Percentiles rank a stretch among this genome's conserved stretches.
phyloP scores from a whole-genome alignment of 495 filamentous ascomycete genomes.

The Penicillium alfredii region DNA sequence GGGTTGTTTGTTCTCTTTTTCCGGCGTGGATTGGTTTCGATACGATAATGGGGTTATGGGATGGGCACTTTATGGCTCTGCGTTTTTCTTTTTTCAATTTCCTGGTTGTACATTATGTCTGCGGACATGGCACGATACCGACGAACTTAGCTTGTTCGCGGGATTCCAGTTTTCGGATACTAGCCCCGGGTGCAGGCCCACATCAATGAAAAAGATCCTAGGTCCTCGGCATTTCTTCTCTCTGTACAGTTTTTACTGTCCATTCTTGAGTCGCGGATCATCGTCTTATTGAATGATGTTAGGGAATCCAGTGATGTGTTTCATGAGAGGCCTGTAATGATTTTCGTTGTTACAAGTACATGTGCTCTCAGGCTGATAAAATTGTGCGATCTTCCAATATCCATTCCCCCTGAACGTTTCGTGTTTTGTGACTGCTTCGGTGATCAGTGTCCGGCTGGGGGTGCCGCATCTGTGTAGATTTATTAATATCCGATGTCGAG shows the following conservation, averaged over 20 bases:
- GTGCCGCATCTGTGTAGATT: constrained; percentile 10
- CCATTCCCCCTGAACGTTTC: too few relatives aligned
- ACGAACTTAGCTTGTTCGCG: constrained; percentile 30
- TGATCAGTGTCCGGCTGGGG: constrained; percentile 12
- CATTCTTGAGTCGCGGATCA: too few relatives aligned
- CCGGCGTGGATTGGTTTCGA: constrained; percentile 56
- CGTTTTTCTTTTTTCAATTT: constrained; percentile 63
- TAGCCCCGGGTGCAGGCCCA: constrained; percentile 14
- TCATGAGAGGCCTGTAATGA: too few relatives aligned
- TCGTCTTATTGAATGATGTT: too few relatives aligned
- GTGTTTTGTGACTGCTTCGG: constrained; percentile 2
- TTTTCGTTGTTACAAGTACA: too few relatives aligned
- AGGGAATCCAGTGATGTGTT: too few relatives aligned
- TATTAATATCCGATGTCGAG: too few relatives aligned
- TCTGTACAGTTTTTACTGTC: too few relatives aligned
- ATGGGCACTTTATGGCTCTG: constrained; percentile 70
- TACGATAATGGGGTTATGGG: constrained; percentile 89
- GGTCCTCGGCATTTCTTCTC: constrained; percentile 11
- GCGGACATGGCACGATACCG: constrained; percentile 59
- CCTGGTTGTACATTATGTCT: constrained; percentile 93
- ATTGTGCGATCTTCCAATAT: too few relatives aligned
- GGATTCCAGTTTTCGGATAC: constrained; percentile 28
- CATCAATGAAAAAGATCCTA: constrained; percentile 30
- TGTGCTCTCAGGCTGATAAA: too few relatives aligned
- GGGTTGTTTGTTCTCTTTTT: constrained; percentile 57